Evolutionary conservation across 495 filamentous ascomycete genomes (phyloP).

Genomic region (Penicillium bialowiezense): DNA sequence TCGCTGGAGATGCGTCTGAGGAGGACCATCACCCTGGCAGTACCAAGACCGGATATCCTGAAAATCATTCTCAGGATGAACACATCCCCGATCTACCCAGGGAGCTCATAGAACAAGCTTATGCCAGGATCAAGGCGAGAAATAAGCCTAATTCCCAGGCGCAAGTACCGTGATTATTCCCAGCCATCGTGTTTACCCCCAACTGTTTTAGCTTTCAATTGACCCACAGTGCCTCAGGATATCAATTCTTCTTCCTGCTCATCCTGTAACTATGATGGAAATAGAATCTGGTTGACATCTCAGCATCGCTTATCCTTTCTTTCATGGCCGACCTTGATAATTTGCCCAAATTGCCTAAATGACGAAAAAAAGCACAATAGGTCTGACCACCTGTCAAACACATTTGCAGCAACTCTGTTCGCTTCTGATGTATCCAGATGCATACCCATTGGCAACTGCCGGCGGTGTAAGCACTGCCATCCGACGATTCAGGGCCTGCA

Average conservation of each 20-base stretch:
- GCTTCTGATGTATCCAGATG: slow-evolving; percentile 16
- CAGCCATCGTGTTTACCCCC: neutral
- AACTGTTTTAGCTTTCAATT: neutral
- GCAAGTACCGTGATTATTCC: neutral
- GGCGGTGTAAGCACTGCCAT: slow-evolving; percentile 33
- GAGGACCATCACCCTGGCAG: neutral
- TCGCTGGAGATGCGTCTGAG: slow-evolving; percentile 3
- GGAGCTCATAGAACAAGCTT: slow-evolving; percentile 53
- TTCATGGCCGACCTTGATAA: neutral
- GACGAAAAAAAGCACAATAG: slow-evolving; percentile 33
- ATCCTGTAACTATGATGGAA: slow-evolving; percentile 3
- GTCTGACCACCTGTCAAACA: slow-evolving; percentile 18
- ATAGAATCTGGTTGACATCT: neutral
- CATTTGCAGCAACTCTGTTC: neutral
- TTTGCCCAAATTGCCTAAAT: slow-evolving; percentile 19
- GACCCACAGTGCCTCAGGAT: neutral
- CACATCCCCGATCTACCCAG: slow-evolving; percentile 54
- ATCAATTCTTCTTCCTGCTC: neutral
- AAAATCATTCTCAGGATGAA: slow-evolving; percentile 32
- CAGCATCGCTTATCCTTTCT: neutral
- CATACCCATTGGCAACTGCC: slow-evolving; percentile 27
- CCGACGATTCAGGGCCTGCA: neutral
- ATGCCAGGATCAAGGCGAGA: slow-evolving; percentile 35
- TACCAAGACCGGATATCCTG: slow-evolving; percentile 5
- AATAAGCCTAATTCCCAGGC: slow-evolving; percentile 1